Conservation (phyloP, 371 early-diverging fungal species). For the Conidiobolus coronatus region DNA sequence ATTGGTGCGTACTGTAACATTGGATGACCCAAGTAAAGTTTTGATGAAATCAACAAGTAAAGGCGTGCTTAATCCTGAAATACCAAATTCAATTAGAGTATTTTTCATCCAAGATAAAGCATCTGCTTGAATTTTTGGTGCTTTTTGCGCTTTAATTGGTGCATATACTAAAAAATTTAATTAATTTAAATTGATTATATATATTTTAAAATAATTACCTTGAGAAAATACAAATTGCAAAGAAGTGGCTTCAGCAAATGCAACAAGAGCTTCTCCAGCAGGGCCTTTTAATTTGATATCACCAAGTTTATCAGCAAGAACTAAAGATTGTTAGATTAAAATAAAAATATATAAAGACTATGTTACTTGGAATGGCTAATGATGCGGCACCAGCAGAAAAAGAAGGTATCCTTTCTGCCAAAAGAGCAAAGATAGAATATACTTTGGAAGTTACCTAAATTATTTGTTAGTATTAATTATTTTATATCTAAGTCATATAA, state of each 20-base stretch:
- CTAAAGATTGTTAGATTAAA: conserved; percentile 8
- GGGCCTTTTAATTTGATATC: conserved; percentile 78
- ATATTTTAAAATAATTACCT: conserved; percentile 6
- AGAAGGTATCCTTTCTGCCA: conserved; percentile 28
- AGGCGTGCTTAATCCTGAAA: conserved; percentile 40
- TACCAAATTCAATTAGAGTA: conserved; percentile 70
- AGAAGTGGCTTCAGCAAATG: conserved; percentile 44
- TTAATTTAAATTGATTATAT: not conserved
- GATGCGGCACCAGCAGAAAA: conserved; percentile 57
- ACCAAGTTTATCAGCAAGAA: conserved; percentile 69
- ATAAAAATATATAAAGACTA: not conserved
- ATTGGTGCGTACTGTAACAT: conserved; percentile 56
- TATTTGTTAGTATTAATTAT: not conserved
- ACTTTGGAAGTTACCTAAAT: conserved; percentile 8
- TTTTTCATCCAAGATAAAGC: conserved; percentile 59
- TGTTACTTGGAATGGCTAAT: conserved; percentile 31
- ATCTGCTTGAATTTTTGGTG: conserved; percentile 77
- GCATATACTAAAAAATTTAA: conserved; percentile 18
- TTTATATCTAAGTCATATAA: not conserved
- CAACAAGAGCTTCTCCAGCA: conserved; percentile 49
- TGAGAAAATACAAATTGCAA: conserved; percentile 58
- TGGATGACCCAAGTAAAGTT: conserved; percentile 46
- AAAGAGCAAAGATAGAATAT: conserved; percentile 32
- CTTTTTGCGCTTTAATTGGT: conserved; percentile 51
- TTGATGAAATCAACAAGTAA: conserved; percentile 72